Conservation (phyloP, 495 filamentous ascomycete genomes). For the Thozetella sp. region DNA sequence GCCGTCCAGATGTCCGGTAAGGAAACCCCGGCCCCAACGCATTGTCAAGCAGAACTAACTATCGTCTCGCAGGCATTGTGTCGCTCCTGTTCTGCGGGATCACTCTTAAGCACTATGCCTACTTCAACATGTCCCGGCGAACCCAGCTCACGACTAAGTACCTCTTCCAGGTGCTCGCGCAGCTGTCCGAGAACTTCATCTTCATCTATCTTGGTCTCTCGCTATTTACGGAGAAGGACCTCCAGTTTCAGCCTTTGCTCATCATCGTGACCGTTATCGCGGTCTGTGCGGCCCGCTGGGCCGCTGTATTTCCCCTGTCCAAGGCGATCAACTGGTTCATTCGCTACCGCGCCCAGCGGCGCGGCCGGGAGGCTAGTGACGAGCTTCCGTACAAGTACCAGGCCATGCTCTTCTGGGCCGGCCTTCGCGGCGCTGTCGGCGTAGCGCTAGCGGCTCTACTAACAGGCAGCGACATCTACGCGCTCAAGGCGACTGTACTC, state of each 20-base stretch:
- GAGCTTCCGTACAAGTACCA: constrained; percentile 93
- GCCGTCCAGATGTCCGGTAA: constrained; percentile 92
- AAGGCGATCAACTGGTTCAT: constrained; percentile 92
- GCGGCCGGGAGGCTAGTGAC: constrained; percentile 76
- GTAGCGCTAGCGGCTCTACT: constrained; percentile 94
- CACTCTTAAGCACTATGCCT: constrained; percentile 97
- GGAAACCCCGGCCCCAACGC: constrained; percentile 15
- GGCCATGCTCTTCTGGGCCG: constrained; percentile 98
- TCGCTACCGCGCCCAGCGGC: constrained; percentile 80
- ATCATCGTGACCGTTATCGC: constrained; percentile 90
- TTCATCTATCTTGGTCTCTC: constrained; percentile 98
- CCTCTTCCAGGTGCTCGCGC: constrained; percentile 91
- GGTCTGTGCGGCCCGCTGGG: constrained; percentile 89
- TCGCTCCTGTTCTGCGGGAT: constrained; percentile 97
- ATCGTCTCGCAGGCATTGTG: constrained; percentile 75
- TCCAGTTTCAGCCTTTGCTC: constrained; percentile 94
- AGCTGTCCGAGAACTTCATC: constrained; percentile 98
- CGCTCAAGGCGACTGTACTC: constrained; percentile 86
- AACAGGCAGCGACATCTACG: constrained; percentile 72
- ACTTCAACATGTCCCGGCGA: constrained; percentile 99
- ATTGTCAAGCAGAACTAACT: constrained; percentile 13
- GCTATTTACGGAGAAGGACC: constrained; percentile 82
- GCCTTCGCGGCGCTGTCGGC: constrained; percentile 92
- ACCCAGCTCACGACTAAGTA: constrained; percentile 98
- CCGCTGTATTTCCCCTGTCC: constrained; percentile 92